phyloP scores from a whole-genome alignment of 495 filamentous ascomycete species.

The Sordaria brevicollis region DNA sequence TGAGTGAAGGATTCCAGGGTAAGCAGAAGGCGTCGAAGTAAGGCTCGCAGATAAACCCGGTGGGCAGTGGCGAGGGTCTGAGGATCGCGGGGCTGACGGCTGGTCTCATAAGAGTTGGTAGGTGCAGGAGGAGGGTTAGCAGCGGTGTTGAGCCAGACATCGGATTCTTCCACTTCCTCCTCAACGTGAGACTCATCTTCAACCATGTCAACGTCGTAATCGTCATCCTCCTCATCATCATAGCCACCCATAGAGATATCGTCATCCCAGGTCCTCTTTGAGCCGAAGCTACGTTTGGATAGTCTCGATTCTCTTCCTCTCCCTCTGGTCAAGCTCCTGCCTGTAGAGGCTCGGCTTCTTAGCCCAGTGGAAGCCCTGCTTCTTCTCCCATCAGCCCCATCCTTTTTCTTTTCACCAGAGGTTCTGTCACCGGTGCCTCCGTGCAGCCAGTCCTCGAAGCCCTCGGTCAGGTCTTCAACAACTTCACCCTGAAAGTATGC shows the following conservation, averaged over 20 bases:
- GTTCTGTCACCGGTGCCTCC: conserved; percentile 20
- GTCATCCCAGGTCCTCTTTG: neutral
- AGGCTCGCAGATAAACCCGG: conserved; percentile 55
- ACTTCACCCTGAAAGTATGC: conserved; percentile 86
- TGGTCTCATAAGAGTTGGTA: neutral
- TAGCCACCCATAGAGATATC: neutral
- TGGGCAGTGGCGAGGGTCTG: conserved; percentile 76
- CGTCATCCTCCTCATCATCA: neutral
- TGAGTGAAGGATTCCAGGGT: conserved; percentile 58
- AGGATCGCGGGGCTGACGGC: conserved; percentile 50
- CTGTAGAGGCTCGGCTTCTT: conserved; percentile 10
- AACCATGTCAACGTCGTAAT: conserved; percentile 13
- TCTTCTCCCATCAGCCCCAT: neutral
- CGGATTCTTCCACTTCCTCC: neutral
- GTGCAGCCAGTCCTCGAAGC: conserved; percentile 42
- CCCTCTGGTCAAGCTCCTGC: neutral
- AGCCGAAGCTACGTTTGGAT: neutral
- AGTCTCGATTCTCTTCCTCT: neutral
- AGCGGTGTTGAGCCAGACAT: neutral
- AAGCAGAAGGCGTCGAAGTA: conserved; percentile 61
- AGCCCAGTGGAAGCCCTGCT: neutral
- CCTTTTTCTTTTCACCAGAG: conserved; percentile 5
- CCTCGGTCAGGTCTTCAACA: conserved; percentile 65
- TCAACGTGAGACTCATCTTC: conserved; percentile 5
- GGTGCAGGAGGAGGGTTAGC: neutral